Conservation (phyloP, 2,329 filamentous ascomycete species). For the Phialophora expanda region DNA sequence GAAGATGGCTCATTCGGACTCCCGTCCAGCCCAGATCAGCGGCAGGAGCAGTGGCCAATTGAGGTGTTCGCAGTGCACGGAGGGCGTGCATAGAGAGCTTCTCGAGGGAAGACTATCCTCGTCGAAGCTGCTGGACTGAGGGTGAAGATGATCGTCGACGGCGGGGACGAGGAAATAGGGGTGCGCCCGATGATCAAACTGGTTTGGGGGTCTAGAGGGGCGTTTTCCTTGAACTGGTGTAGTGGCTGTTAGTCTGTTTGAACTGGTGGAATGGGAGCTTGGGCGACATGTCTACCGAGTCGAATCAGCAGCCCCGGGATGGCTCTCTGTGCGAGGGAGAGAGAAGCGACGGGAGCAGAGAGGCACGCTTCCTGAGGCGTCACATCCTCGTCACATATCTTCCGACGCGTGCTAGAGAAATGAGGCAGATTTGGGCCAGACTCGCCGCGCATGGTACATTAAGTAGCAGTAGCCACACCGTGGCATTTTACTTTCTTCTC, state of each 20-base stretch:
- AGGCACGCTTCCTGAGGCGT: constrained; percentile 8
- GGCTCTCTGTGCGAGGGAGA: background rate
- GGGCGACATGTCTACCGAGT: constrained; percentile 3
- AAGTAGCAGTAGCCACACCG: constrained; percentile 12
- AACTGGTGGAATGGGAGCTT: constrained; percentile 6
- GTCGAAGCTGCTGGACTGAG: background rate
- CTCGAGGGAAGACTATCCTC: background rate
- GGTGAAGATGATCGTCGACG: background rate
- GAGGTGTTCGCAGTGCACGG: background rate
- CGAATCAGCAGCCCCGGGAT: constrained; percentile 12
- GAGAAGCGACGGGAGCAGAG: constrained; percentile 9
- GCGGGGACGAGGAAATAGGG: background rate
- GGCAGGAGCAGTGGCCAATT: background rate
- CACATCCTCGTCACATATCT: constrained; percentile 22
- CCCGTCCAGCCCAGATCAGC: background rate
- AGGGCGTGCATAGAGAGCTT: background rate
- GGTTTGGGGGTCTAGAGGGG: background rate
- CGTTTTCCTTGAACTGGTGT: constrained; percentile 13
- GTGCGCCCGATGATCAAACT: background rate
- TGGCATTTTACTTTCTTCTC: background rate
- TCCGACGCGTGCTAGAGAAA: constrained; percentile 20
- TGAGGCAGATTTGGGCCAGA: constrained; percentile 24
- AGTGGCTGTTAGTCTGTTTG: constrained; percentile 9
- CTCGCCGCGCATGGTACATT: constrained; percentile 7
- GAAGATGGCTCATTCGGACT: background rate